Base-by-base conservation (phyloP, 2,329 filamentous ascomycete species). In the Aureobasidium melanogenum region DNA sequence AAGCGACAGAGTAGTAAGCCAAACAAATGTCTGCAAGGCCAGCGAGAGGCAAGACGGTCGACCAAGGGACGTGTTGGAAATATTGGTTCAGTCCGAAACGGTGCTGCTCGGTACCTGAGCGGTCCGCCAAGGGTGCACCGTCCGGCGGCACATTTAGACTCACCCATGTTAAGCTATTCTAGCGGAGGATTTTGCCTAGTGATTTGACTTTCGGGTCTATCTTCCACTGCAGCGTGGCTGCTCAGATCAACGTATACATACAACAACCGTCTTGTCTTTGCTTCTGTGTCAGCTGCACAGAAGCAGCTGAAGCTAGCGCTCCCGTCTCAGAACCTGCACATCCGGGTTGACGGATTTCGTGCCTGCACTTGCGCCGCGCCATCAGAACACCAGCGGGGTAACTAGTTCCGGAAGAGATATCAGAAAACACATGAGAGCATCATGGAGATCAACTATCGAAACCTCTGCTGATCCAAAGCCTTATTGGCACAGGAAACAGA, bases 331-430 rank as follows among this genome's bases (percentile, higher is more conserved):
- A 36, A 19, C 12, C n/a, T 44, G 24, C n/a, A 56, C 52, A 56
- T 44, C 52, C 52, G 26, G 52, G 52, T 56, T 24, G 9, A n/a
- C 28, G 52, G 52, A 22, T 44, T 17, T 22, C 22, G 52, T 56
- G 52, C 52, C 52, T 56, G 52, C 32, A 38, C 52, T 56, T 56
- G 52, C 7, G 24, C 36, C 24, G 51, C 51, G 34, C 51, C 51
- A 24, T 30, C 24, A 28, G n/a, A 12, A 30, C 12, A 28, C 51
- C 51, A 41, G 22, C 10, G 22, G 34, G 34, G 36, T 30, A 54
- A 54, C 51, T 26, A 19, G 15, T 9, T n/a, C 24, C 34, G 17
- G 51, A 54, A 24, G 38, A 19, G 8, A 17, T n/a, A 22, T 34
- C 19, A 19, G 3, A 22, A 54, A 39, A 52, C 19, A n/a, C 26